phyloP scores from a whole-genome alignment of 805 yeast species.

The Yueomyces sp. region DNA sequence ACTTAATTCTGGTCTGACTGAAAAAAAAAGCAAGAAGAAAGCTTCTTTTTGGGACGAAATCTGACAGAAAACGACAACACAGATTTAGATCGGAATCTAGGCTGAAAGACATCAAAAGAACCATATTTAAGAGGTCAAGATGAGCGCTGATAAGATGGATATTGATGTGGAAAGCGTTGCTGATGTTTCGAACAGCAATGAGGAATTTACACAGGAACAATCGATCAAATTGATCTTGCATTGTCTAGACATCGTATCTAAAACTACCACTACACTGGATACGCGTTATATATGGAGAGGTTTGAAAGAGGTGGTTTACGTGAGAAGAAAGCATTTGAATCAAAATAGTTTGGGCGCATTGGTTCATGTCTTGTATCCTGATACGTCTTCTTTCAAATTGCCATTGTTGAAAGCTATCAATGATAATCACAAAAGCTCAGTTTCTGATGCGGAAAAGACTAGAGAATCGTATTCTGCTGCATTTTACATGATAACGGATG shows the following conservation, averaged over 20 bases:
- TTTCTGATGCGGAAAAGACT: slow-evolving; percentile 23
- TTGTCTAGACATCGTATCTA: slow-evolving; percentile 26
- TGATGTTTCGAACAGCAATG: slow-evolving; percentile 5
- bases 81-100: too few species aligned
- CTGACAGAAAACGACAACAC: too few species aligned
- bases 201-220: slow-evolving; percentile 20
- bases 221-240: slow-evolving; percentile 22
- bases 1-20: too few species aligned
- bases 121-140: neutral
- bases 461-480: slow-evolving; percentile 21
- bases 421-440: slow-evolving; percentile 23
- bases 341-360: slow-evolving; percentile 41
- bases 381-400: slow-evolving; percentile 28
- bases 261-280: slow-evolving; percentile 63
- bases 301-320: slow-evolving; percentile 64
- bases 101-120: too few species aligned
- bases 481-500: slow-evolving; percentile 20
- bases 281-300: slow-evolving; percentile 80
- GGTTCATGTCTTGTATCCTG: slow-evolving; percentile 43
- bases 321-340: slow-evolving; percentile 48
- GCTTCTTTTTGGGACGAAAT: too few species aligned
- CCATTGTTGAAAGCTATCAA: slow-evolving; percentile 30
- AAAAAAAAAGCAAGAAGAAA: too few species aligned
- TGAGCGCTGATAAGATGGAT: neutral
- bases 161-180: slow-evolving; percentile 9